Evolutionary conservation across 1,284 basidiomycete genomes (phyloP).

Genomic region (Termitomyces sp.): DNA sequence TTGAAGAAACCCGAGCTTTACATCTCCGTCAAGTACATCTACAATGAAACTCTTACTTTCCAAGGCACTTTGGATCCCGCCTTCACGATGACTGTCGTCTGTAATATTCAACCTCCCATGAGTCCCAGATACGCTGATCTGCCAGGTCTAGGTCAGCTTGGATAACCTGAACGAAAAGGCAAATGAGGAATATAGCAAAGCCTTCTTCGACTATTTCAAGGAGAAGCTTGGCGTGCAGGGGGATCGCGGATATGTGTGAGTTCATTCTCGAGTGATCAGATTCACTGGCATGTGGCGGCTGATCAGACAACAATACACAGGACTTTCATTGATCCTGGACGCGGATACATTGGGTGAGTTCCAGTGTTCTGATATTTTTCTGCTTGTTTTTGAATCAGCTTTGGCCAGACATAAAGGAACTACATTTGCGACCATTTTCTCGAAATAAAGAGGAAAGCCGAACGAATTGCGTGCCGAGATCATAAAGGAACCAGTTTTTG

Average conservation of each 20-base stretch:
- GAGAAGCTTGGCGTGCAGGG: constrained; percentile 44
- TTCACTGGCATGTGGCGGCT: neutral
- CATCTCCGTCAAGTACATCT: constrained; percentile 47
- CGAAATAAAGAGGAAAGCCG: constrained; percentile 3
- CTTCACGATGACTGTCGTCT: constrained; percentile 50
- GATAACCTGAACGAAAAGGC: constrained; percentile 46
- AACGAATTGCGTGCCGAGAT: neutral
- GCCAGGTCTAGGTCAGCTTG: constrained; percentile 46
- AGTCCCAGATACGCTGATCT: neutral
- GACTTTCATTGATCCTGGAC: constrained; percentile 56
- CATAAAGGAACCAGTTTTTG: constrained; percentile 45
- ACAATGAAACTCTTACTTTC: constrained; percentile 57
- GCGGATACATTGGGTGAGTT: constrained; percentile 49
- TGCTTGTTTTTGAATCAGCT: neutral
- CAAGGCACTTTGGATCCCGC: constrained; percentile 60
- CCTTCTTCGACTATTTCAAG: constrained; percentile 49
- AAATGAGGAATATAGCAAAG: constrained; percentile 51
- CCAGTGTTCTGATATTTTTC: neutral
- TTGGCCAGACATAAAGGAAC: constrained; percentile 37
- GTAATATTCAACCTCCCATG: constrained; percentile 19
- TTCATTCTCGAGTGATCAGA: neutral
- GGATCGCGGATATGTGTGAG: constrained; percentile 56
- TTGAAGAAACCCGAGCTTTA: constrained; percentile 51
- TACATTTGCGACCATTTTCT: constrained; percentile 46
- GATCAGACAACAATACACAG: constrained; percentile 24